Percentiles rank a stretch among this genome's conserved stretches.
Evolutionary conservation across 2,329 filamentous ascomycete genomes (phyloP).

Genomic region (Phialemonium atrogriseum): DNA sequence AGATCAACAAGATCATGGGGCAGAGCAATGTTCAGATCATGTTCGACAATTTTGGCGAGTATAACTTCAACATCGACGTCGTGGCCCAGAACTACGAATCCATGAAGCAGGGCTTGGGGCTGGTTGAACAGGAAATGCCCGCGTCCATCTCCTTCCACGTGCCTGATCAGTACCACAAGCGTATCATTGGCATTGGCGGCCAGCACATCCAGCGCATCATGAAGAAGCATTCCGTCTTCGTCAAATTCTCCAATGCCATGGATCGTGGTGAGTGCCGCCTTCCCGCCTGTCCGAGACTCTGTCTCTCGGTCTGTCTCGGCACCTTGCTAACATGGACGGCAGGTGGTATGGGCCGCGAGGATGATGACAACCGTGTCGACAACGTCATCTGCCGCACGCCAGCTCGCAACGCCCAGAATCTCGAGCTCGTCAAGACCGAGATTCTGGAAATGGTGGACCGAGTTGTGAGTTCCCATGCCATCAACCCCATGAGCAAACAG

Average conservation of each 20-base stretch:
- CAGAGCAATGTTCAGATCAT: slow-evolving; percentile 99
- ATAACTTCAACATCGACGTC: slow-evolving; percentile 99
- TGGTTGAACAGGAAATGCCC: slow-evolving; percentile 98
- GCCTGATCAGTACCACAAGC: slow-evolving; percentile 97
- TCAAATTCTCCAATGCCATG: slow-evolving; percentile 99
- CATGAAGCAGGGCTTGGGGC: slow-evolving; percentile 81
- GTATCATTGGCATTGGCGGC: slow-evolving; percentile 96
- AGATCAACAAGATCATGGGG: slow-evolving; percentile 99
- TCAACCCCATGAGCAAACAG: no score
- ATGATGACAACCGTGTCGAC: slow-evolving; percentile 97
- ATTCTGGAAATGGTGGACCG: slow-evolving; percentile 99
- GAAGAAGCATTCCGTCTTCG: slow-evolving; percentile 99
- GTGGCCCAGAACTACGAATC: slow-evolving; percentile 88
- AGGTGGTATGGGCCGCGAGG: slow-evolving; percentile 78
- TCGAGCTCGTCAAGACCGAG: slow-evolving; percentile 96
- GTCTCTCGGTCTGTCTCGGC: neutral
- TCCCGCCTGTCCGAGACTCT: neutral
- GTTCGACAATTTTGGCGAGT: slow-evolving; percentile 98
- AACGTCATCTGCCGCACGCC: slow-evolving; percentile 98
- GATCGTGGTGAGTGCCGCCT: slow-evolving; percentile 58
- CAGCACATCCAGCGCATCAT: slow-evolving; percentile 99
- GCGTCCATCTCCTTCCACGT: slow-evolving; percentile 99
- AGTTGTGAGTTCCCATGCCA: slow-evolving; percentile 48
- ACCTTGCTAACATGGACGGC: slow-evolving; percentile 18
- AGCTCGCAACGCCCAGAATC: slow-evolving; percentile 89